A percentile compares a stretch with the other conserved stretches of the same genome.
Conservation (phyloP, 164 flowering plant species). For the Brasenia schreberi region DNA sequence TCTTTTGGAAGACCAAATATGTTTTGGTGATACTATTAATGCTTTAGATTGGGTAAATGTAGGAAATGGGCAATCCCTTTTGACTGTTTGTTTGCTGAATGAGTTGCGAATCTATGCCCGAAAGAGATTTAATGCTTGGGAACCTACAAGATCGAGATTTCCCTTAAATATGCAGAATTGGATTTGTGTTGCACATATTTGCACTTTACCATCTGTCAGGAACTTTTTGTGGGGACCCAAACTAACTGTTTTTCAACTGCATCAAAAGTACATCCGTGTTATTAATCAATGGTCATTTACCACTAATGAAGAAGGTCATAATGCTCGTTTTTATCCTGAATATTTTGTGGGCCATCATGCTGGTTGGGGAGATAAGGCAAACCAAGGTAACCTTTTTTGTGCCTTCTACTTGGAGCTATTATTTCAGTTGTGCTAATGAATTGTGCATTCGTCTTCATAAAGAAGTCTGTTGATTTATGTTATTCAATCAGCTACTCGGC, state of each 20-base stretch:
- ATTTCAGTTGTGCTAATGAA: not conserved
- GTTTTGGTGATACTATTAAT: constrained; percentile 32
- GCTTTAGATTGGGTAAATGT: constrained; percentile 51
- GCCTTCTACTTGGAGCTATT: constrained; percentile 1
- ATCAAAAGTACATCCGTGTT: constrained; percentile 41
- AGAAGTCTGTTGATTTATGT: not conserved
- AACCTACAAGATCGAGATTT: constrained; percentile 16
- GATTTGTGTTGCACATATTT: constrained; percentile 51
- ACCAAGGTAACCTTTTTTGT: constrained; percentile 8
- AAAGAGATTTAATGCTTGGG: constrained; percentile 24
- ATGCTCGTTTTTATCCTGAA: constrained; percentile 6
- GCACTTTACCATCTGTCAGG: constrained; percentile 23
- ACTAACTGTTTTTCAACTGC: constrained; percentile 41
- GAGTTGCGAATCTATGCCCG: constrained; percentile 51
- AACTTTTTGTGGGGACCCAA: constrained; percentile 74
- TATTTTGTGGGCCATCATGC: constrained; percentile 5
- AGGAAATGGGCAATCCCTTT: constrained; percentile 59
- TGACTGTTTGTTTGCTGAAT: constrained; percentile 65
- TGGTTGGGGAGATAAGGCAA: constrained; percentile 4
- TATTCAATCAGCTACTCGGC: not conserved
- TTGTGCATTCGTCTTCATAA: not conserved
- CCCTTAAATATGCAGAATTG: constrained; percentile 30
- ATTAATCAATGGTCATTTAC: constrained; percentile 41
- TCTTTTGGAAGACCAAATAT: constrained; percentile 50
- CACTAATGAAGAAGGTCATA: not conserved